phyloP scores from a whole-genome alignment of 768 basidiomycete species.

The Mycena indigotica region DNA sequence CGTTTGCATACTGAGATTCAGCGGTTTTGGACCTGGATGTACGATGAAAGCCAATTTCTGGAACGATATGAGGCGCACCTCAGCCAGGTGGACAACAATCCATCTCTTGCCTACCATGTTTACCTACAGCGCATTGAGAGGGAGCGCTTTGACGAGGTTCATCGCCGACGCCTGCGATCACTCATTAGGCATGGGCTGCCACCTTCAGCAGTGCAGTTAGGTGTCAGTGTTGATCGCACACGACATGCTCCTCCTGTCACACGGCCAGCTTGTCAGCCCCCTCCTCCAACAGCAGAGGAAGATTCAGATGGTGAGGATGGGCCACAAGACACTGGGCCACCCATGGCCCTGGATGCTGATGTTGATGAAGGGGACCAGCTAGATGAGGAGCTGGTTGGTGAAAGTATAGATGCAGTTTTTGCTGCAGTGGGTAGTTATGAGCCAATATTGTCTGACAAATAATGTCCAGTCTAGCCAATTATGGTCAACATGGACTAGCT shows the following conservation, averaged over 20 bases:
- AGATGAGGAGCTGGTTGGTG: too few relatives aligned
- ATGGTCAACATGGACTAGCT: too few relatives aligned
- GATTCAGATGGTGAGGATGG: too few relatives aligned
- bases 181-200: neutral
- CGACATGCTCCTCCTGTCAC: neutral
- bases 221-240: neutral
- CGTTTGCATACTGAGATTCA: slow-evolving; percentile 22
- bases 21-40: slow-evolving; percentile 14
- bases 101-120: slow-evolving; percentile 2
- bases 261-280: too few relatives aligned
- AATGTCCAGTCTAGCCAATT: too few relatives aligned
- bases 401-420: too few relatives aligned
- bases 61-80: neutral
- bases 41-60: slow-evolving; percentile 11
- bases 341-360: too few relatives aligned
- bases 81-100: neutral
- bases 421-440: too few relatives aligned
- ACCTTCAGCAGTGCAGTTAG: neutral
- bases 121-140: neutral
- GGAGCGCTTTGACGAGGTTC: neutral
- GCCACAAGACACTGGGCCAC: too few relatives aligned
- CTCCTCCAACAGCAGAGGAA: too few relatives aligned
- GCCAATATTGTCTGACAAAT: too few relatives aligned
- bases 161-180: neutral
- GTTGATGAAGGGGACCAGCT: too few relatives aligned